These are phyloP conservation scores for Moesziomyces globuligerus DNA, from an alignment of 1,284 basidiomycete species.

Conservation along the genomic window DNA sequence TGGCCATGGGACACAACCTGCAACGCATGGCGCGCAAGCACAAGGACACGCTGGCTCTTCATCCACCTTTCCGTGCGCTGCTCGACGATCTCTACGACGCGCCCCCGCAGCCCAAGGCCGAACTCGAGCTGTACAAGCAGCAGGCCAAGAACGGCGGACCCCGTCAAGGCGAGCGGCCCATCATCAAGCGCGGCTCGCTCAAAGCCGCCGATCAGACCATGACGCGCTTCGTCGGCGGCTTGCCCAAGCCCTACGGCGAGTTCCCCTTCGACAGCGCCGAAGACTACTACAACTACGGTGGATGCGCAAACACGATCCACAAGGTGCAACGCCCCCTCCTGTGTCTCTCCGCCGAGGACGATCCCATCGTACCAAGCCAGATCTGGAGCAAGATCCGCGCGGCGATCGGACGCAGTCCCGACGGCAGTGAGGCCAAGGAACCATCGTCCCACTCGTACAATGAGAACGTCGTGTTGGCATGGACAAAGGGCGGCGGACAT, in stretches of 20 bases:
- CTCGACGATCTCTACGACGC: conserved; percentile 53
- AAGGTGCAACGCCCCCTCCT: conserved; percentile 71
- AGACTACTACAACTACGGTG: conserved; percentile 77
- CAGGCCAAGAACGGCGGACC: conserved; percentile 41
- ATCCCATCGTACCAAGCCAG: conserved; percentile 77
- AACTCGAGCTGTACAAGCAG: conserved; percentile 41
- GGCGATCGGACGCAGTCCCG: conserved; percentile 39
- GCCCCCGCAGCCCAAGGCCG: conserved; percentile 31
- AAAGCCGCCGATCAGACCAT: conserved; percentile 72
- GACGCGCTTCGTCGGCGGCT: conserved; percentile 80
- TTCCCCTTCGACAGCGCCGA: conserved; percentile 72
- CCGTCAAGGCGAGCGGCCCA: conserved; percentile 16
- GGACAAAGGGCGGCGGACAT: conserved; percentile 87
- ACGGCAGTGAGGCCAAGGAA: conserved; percentile 46
- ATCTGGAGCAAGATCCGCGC: conserved; percentile 38
- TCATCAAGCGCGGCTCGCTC: conserved; percentile 54
- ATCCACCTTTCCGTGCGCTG: conserved; percentile 48
- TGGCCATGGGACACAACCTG: conserved; percentile 83
- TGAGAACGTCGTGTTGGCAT: conserved; percentile 76
- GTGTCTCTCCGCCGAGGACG: conserved; percentile 87
- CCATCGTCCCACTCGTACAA: conserved; percentile 71
- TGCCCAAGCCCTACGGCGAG: conserved; percentile 65
- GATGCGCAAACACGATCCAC: conserved; percentile 50
- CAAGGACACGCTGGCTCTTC: conserved; percentile 54
- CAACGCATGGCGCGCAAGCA: conserved; percentile 64